Base-by-base conservation (phyloP, 2,329 filamentous ascomycete species). In the Hypoxylon sp. region DNA sequence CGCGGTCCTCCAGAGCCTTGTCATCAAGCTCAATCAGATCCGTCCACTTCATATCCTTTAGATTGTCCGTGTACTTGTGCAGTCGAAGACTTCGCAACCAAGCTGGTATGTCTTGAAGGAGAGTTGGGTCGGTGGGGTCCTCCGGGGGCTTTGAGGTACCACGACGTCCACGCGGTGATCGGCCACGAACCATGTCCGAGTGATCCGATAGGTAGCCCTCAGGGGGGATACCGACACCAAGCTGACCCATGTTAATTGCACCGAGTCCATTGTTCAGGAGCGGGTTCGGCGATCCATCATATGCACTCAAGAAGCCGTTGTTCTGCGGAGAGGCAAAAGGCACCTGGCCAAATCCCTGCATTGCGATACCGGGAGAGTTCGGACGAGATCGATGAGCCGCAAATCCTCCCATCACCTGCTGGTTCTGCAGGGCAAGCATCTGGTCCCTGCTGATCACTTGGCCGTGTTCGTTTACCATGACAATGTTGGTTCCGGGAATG, bases 61-160 rank as follows among this genome's bases (percentile, higher is more conserved):
- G 81, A 72, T 98, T 96, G 71, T 99, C 95, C 8, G 95, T 99
- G 80, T 99, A 99, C 83, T 99, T 99, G 84, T 99, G 95, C 73
- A 99, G 84, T 64, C 95, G 89, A 75, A 98, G 85, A 77, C 93
- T 97, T 76, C 95, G 89, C 73, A 99, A 86, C 95, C 95, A 99
- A 77, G 89, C 91, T 56, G 95, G 94, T 70, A 99, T 97, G 75
- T 99, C 95, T 79, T 97, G 92, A 71, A 99, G 85, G 63, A 99
- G 86, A 43, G 85, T 89, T 15, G 91, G 91, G 78, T 99, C 95
- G 19, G 94, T 98, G 3, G 95, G 95, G 74, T 99, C 95, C 83
- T 99, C 95, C 48, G 95, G 95, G 28, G 95, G 95, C 85, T 98
- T 99, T 44, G 93, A 97, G 83, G 91, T 97, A 68, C 95, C 95